phyloP scores from a whole-genome alignment of 2,329 filamentous ascomycete genomes.

The Exophiala sp. region DNA sequence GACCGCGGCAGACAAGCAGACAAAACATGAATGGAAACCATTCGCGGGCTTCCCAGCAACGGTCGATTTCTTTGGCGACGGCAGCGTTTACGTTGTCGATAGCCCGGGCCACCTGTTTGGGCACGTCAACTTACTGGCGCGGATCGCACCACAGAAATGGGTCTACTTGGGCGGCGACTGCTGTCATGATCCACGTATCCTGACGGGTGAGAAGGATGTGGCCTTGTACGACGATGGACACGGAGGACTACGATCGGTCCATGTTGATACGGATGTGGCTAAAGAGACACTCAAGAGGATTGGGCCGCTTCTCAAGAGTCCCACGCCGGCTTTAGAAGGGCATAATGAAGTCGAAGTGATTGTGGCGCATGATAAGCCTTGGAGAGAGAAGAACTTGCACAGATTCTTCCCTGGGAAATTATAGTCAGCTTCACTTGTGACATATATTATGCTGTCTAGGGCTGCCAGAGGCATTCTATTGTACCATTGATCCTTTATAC shows the following conservation, averaged over 20 bases:
- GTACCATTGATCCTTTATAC: too few species aligned
- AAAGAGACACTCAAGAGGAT: slow-evolving; percentile 43
- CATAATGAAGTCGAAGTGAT: slow-evolving; percentile 25
- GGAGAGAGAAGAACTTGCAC: slow-evolving; percentile 24
- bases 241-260: slow-evolving; percentile 48
- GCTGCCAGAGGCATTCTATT: neutral
- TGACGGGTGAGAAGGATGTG: slow-evolving; percentile 45
- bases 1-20: slow-evolving; percentile 26
- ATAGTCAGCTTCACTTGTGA: neutral
- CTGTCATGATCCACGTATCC: slow-evolving; percentile 33
- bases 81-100: slow-evolving; percentile 34
- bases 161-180: slow-evolving; percentile 35
- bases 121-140: slow-evolving; percentile 33
- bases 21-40: slow-evolving; percentile 39
- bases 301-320: slow-evolving; percentile 17
- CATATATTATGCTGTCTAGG: neutral
- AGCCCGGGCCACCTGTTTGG: slow-evolving; percentile 33
- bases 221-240: slow-evolving; percentile 48
- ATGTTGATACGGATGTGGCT: slow-evolving; percentile 48
- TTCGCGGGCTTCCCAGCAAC: slow-evolving; percentile 45
- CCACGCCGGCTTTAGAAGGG: slow-evolving; percentile 12
- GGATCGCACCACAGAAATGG: slow-evolving; percentile 31
- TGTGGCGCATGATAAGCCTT: slow-evolving; percentile 25
- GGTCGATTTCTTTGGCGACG: slow-evolving; percentile 43
- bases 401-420: slow-evolving; percentile 23